Evolutionary conservation across 208 protist genomes (phyloP), one percentile per base, ranked within the genome.

Genomic region (Herpetomonas samuelpessoai): DNA sequence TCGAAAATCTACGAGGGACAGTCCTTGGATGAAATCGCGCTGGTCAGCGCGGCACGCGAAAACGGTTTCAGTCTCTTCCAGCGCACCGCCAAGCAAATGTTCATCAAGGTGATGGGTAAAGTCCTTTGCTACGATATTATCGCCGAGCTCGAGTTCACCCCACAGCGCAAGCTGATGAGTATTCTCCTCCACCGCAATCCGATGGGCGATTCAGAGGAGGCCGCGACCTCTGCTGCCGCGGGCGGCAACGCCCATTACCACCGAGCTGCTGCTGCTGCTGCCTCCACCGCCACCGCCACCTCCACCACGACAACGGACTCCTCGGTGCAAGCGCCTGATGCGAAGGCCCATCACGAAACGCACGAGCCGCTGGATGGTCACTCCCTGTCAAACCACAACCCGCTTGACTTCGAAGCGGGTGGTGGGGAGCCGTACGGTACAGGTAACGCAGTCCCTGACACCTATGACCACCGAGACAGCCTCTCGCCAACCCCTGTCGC

Each of bases 11-110:
- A 96, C 66, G 83, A 98, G 53, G 90, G 85, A 0, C 75, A 89
- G 61, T 96, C 88, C 28, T 77, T 94, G 2, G 96, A 98, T 67
- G 96, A 98, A 68, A 87, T 96, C 49, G 94, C 93, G 9, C 71
- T 94, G 1, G 84, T 97, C 18, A 78, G 61, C 26, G 89, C 87
- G 30, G 93, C 95, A 0, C 64, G 68, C 18, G 65, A 86, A 30
- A 93, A 95, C 73, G 87, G 88, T 27, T 95, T 92, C 64, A 58
- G 65, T 0, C 76, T 98, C 14, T 54, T 77, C 25, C 55, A 80
- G 30, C 68, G 88, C 25, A 91, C 71, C 26, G 71, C 81, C 16
- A 88, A 77, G 58, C 61, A 83, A 49, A 80, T 93, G 45, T 85
- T 74, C 60, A 56, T 95, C 24, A 78, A 81, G 51, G 68, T 88